A percentile compares a stretch with the other conserved stretches of the same genome.
Evolutionary conservation across 331 rosid species (phyloP).

Genomic region (Pyrus hybrid): DNA sequence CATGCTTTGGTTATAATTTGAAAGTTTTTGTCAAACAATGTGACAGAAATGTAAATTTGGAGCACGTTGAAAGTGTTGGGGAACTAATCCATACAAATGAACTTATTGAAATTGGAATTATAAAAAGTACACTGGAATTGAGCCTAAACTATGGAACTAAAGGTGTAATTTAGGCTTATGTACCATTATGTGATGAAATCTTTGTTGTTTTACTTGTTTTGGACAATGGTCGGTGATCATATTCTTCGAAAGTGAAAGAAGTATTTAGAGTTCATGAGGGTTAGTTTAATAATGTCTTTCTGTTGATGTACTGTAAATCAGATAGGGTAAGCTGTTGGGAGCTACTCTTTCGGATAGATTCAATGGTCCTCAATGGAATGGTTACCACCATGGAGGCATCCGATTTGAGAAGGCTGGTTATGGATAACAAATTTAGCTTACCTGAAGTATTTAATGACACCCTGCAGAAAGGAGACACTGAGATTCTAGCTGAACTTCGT

Average conservation of each 20-base stretch:
- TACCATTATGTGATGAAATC: not conserved
- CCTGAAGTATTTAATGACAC: slow-evolving; percentile 36
- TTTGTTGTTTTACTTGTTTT: slow-evolving; percentile 2
- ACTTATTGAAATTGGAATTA: not conserved
- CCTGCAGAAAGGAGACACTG: slow-evolving; percentile 38
- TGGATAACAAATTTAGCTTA: slow-evolving; percentile 43
- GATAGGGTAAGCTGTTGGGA: slow-evolving; percentile 54
- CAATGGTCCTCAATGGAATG: slow-evolving; percentile 61
- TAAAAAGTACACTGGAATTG: not conserved
- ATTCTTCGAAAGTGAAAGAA: not conserved
- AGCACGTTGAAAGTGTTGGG: not conserved
- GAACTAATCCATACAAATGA: not conserved
- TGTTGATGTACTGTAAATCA: slow-evolving; percentile 35
- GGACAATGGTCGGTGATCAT: not conserved
- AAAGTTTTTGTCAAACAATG: not conserved
- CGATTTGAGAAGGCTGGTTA: slow-evolving; percentile 51
- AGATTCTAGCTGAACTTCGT: slow-evolving; percentile 60
- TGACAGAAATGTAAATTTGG: not conserved
- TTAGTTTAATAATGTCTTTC: slow-evolving; percentile 14
- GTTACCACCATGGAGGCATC: slow-evolving; percentile 56
- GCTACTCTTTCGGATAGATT: slow-evolving; percentile 73
- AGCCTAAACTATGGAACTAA: not conserved
- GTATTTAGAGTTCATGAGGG: not conserved
- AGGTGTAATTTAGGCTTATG: not conserved
- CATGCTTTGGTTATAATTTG: not conserved